Conservation (phyloP, 1,284 basidiomycete species). For the Rhodofomes roseus region DNA sequence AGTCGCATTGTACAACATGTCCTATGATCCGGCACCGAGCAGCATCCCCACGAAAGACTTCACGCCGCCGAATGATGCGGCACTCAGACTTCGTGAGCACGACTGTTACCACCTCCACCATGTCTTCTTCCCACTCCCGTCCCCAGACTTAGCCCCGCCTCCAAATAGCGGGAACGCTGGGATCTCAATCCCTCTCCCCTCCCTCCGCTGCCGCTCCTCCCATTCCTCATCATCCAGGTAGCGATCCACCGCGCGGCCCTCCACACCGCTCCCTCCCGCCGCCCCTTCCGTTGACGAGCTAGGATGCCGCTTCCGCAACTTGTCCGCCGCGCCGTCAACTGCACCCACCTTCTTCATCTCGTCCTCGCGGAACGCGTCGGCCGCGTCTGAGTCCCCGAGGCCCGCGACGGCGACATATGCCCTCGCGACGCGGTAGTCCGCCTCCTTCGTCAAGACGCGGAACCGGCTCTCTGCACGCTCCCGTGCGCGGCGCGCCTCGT, state of each 20-base stretch:
- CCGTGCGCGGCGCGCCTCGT: constrained; percentile 40
- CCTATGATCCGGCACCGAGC: no score
- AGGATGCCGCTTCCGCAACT: constrained; percentile 10
- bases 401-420: constrained; percentile 61
- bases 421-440: constrained; percentile 59
- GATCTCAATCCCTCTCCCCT: constrained; percentile 23
- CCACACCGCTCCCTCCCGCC: constrained; percentile 27
- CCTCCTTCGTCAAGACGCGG: constrained; percentile 64
- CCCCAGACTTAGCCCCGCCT: background rate
- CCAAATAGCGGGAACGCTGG: constrained; percentile 20
- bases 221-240: constrained; percentile 69
- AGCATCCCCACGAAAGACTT: no score
- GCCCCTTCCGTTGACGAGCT: background rate
- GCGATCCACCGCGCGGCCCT: constrained; percentile 48
- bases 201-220: constrained; percentile 55
- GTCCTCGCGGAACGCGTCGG: constrained; percentile 28
- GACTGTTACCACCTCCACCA: constrained; percentile 18
- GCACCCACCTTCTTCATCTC: constrained; percentile 31
- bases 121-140: constrained; percentile 7
- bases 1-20: no score
- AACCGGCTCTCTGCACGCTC: constrained; percentile 58
- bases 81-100: no score
- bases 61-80: no score
- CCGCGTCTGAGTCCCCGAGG: constrained; percentile 25
- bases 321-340: constrained; percentile 9